These are phyloP conservation scores for Carex kokanica DNA, from an alignment of 176 grass and related monocot species.

Conservation along the genomic window DNA sequence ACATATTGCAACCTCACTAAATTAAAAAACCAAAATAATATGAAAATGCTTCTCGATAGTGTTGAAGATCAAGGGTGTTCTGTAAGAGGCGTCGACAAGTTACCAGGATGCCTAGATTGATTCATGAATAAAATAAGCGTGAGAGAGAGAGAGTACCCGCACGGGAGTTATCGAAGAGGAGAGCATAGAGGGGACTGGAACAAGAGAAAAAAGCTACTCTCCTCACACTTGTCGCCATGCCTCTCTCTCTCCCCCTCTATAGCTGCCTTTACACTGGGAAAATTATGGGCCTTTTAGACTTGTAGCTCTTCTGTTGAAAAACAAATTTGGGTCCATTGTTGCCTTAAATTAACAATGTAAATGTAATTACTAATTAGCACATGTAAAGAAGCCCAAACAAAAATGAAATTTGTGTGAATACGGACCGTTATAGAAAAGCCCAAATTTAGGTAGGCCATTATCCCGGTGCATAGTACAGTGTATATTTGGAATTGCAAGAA, in stretches of 20 bases:
- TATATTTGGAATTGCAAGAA: neutral
- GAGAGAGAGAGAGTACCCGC: neutral
- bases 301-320: neutral
- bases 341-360: neutral
- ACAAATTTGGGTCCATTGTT: neutral
- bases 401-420: neutral
- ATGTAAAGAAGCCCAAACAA: neutral
- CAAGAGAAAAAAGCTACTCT: neutral
- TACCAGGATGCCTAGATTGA: neutral
- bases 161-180: neutral
- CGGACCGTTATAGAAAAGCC: neutral
- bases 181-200: neutral
- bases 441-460: neutral
- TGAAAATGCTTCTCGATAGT: neutral
- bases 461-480: neutral
- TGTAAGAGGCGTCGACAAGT: neutral
- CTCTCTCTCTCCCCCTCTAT: neutral
- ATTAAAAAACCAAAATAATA: neutral
- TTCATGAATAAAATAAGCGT: neutral
- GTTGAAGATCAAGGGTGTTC: neutral
- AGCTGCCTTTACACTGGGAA: neutral
- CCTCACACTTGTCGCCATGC: conserved; percentile 18
- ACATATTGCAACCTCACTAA: neutral
- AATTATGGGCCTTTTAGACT: neutral
- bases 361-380: neutral